A percentile compares a stretch with the other conserved stretches of the same genome.
Evolutionary conservation across 345 rosid species (phyloP).

Genomic region (Syzygium grande): DNA sequence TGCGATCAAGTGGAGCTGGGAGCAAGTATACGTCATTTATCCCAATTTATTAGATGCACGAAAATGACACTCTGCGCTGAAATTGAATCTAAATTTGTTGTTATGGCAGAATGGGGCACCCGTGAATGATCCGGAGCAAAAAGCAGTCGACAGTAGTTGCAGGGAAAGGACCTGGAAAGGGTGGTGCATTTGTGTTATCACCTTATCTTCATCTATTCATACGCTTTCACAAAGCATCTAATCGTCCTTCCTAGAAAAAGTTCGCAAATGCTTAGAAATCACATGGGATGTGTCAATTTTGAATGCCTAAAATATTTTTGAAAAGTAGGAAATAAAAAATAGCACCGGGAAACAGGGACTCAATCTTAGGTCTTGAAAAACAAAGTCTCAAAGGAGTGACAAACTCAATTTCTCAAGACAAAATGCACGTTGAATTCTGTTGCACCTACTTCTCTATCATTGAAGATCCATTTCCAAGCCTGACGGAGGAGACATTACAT

Average conservation of each 20-base stretch:
- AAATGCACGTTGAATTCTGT: no score
- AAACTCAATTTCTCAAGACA: rapidly evolving
- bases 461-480: neutral
- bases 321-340: no score
- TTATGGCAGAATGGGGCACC: neutral
- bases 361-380: neutral
- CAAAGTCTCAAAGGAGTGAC: neutral
- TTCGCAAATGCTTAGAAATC: no score
- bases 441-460: no score
- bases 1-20: neutral
- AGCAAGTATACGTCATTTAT: rapidly evolving
- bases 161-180: neutral
- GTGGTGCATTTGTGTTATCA: neutral
- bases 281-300: no score
- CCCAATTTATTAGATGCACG: neutral
- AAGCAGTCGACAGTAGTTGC: neutral
- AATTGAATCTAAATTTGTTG: neutral
- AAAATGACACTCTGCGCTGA: neutral
- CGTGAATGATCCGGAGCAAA: neutral
- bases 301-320: no score
- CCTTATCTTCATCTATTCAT: neutral
- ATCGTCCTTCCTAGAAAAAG: no score
- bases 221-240: no score
- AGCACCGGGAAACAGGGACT: rapidly evolving
- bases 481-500: no score